Evolutionary conservation across 306 rosid species (phyloP).

Genomic region (Quercus agrifolia): DNA sequence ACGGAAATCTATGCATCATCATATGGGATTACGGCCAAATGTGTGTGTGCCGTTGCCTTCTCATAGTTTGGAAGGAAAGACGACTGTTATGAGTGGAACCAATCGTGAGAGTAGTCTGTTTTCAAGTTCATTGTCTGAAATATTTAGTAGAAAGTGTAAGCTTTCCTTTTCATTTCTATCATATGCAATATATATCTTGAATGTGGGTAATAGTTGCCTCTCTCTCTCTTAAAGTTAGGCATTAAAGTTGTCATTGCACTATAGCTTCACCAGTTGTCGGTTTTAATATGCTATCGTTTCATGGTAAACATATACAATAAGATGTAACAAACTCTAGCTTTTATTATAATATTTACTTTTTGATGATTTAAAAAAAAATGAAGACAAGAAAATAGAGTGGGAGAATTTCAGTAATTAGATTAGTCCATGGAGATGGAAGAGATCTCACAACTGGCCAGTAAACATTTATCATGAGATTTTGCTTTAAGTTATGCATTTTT

Average conservation of each 20-base stretch:
- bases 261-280: neutral
- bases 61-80: slow-evolving; percentile 54
- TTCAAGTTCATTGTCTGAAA: slow-evolving; percentile 74
- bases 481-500: neutral
- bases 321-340: neutral
- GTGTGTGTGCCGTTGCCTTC: slow-evolving; percentile 43
- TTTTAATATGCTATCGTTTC: neutral
- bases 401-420: neutral
- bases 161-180: neutral
- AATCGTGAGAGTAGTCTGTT: slow-evolving; percentile 69
- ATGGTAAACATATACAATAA: neutral
- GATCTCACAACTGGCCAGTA: neutral
- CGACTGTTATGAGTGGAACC: slow-evolving; percentile 39
- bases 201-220: neutral
- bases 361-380: neutral
- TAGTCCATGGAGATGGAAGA: neutral
- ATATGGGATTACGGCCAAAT: slow-evolving; percentile 47
- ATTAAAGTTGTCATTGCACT: neutral
- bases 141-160: slow-evolving; percentile 72
- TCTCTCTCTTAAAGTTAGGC: neutral
- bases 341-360: neutral
- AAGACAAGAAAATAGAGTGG: neutral
- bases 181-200: neutral
- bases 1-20: slow-evolving; percentile 39
- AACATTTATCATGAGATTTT: neutral